Evolutionary conservation across 805 yeast species (phyloP), one percentile per base, ranked within the genome.

Genomic region (Candida maesae): DNA sequence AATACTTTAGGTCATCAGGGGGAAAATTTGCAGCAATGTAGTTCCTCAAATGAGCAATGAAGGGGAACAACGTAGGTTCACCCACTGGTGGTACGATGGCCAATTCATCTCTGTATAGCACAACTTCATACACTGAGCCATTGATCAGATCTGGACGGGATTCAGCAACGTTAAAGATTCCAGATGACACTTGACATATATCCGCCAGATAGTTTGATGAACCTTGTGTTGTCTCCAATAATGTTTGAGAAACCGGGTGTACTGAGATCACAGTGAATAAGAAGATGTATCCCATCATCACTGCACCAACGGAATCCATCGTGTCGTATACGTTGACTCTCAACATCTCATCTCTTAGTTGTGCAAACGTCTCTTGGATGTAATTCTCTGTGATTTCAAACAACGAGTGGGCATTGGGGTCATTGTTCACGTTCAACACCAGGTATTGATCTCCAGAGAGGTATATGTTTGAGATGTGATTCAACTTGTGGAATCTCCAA

Each of bases 181-280:
- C 46, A 26, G 27, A 13, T 24, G 51, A 49, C 12, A 52, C 31
- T 16, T 50, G 51, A 25, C 50, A 26, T 8, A 52, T 36, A 33
- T 50, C 53, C 7, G 44, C 33, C 6, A 35, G 24, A 12, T 38
- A 26, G 21, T 42, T 38, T 14, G 46, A 36, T 10, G 47, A 35
- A 11, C 47, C 47, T n/a, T 44, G 21, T 20, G 38, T 45, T 5
- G 47, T 18, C 4, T 41, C 33, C 15, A 51, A 28, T 1, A 53
- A 33, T 1, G 37, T 17, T 6, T 46, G 44, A 5, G 52, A 44
- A 3, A 50, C 40, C 8, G 59, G 58, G 35, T 52, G 58, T 2
- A 50, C 46, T 2, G 50, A 35, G 8, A 49, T 39, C 11, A 49
- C 47, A 5, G 52, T 49, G 38, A 51, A 55, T 5, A 55, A 32